Conservation (phyloP, 2,329 filamentous ascomycete genomes). For the Moelleriella libera region DNA sequence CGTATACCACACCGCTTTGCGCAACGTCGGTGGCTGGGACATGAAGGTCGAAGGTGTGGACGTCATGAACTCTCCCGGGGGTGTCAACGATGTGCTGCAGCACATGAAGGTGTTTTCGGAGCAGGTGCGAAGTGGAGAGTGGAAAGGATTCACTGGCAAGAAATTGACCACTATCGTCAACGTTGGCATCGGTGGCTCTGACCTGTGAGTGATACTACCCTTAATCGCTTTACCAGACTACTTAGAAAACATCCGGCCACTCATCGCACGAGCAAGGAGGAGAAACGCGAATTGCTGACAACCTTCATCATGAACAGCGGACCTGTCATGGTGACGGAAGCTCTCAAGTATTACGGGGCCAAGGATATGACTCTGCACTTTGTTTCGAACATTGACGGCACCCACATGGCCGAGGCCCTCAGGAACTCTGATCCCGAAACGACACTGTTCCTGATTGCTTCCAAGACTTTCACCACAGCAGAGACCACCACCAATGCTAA, state of each 20-base stretch:
- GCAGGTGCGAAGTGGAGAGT: slow-evolving; percentile 83
- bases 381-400: slow-evolving; percentile 98
- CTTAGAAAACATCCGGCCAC: no score
- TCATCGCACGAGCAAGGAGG: no score
- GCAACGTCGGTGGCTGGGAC: slow-evolving; percentile 73
- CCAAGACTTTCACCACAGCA: slow-evolving; percentile 98
- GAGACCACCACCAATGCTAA: slow-evolving; percentile 97
- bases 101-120: slow-evolving; percentile 99
- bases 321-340: slow-evolving; percentile 97
- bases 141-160: slow-evolving; percentile 97
- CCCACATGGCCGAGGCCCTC: slow-evolving; percentile 90
- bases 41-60: slow-evolving; percentile 82
- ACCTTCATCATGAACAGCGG: slow-evolving; percentile 38
- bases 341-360: slow-evolving; percentile 86
- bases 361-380: slow-evolving; percentile 85
- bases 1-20: slow-evolving; percentile 87
- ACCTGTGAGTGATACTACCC: slow-evolving; percentile 59
- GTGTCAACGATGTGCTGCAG: slow-evolving; percentile 77
- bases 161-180: slow-evolving; percentile 94
- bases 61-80: slow-evolving; percentile 80
- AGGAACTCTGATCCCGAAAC: slow-evolving; percentile 85
- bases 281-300: background rate
- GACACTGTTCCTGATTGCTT: slow-evolving; percentile 95
- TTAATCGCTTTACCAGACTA: background rate
- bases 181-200: slow-evolving; percentile 93